Conservation (phyloP, 371 early-diverging fungal genomes). For the Phascolomyces articulosus region DNA sequence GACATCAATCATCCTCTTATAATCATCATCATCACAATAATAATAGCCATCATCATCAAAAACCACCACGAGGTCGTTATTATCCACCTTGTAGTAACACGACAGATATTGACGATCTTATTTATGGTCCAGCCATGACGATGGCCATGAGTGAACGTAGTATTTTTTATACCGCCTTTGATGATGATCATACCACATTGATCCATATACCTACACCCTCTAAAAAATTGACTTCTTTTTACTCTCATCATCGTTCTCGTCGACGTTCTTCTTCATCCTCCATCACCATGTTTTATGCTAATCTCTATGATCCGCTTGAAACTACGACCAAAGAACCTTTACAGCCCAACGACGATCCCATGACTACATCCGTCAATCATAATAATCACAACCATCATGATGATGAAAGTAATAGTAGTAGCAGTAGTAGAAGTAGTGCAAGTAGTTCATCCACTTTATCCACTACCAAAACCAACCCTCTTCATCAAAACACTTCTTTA, state of each 20-base stretch:
- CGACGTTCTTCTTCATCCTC: background rate
- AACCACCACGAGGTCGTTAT: constrained; percentile 6
- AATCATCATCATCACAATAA: background rate
- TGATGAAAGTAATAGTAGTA: background rate
- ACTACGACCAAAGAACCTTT: constrained; percentile 5
- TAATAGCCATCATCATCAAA: background rate
- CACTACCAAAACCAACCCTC: background rate
- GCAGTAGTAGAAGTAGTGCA: background rate
- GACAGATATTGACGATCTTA: constrained; percentile 3
- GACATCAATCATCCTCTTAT: background rate
- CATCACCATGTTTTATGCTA: background rate
- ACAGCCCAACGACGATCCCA: background rate
- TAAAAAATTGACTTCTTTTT: background rate
- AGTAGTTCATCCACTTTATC: background rate
- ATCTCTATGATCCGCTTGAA: constrained; percentile 4
- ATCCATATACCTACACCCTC: constrained; percentile 4
- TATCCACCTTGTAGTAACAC: background rate
- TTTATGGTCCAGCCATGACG: constrained; percentile 7
- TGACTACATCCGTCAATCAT: background rate
- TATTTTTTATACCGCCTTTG: constrained; percentile 4
- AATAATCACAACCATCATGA: background rate
- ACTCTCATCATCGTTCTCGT: background rate
- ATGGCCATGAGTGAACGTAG: constrained; percentile 11
- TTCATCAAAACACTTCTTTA: background rate
- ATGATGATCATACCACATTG: background rate